phyloP scores from a whole-genome alignment of 225 moss, liverwort and hornwort species.

The Straminergon stramineum region DNA sequence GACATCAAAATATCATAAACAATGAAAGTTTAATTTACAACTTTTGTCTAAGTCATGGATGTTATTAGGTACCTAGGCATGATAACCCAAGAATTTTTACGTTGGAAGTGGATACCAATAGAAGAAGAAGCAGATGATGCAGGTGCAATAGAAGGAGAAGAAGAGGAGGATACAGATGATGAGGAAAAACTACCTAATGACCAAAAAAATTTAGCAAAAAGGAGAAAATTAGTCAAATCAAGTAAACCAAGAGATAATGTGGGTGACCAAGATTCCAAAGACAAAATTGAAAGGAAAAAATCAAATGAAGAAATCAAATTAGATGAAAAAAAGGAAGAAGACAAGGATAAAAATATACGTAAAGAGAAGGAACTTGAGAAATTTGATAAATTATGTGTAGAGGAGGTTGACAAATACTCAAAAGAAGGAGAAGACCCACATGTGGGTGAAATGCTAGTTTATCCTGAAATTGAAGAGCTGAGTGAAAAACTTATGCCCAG shows the following conservation, averaged over 20 bases:
- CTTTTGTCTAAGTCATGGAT: not conserved
- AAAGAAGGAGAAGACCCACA: not conserved
- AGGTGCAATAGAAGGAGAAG: not conserved
- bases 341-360: not conserved
- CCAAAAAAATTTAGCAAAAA: not conserved
- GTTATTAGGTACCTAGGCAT: not conserved
- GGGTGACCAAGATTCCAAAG: not conserved
- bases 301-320: not conserved
- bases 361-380: not conserved
- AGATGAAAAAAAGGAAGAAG: not conserved
- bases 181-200: not conserved
- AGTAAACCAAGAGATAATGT: not conserved
- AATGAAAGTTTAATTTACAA: not conserved
- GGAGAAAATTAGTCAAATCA: not conserved
- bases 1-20: not conserved
- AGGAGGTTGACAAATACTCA: not conserved
- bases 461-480: not conserved
- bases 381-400: not conserved
- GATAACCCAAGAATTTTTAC: not conserved
- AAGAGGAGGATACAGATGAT: not conserved
- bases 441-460: not conserved
- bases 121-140: not conserved
- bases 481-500: not conserved
- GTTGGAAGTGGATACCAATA: slow-evolving; percentile 4
- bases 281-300: not conserved